These are phyloP conservation scores for Cladochytrium replicatum DNA, from an alignment of 192 early-diverging fungal species.

Conservation along the genomic window DNA sequence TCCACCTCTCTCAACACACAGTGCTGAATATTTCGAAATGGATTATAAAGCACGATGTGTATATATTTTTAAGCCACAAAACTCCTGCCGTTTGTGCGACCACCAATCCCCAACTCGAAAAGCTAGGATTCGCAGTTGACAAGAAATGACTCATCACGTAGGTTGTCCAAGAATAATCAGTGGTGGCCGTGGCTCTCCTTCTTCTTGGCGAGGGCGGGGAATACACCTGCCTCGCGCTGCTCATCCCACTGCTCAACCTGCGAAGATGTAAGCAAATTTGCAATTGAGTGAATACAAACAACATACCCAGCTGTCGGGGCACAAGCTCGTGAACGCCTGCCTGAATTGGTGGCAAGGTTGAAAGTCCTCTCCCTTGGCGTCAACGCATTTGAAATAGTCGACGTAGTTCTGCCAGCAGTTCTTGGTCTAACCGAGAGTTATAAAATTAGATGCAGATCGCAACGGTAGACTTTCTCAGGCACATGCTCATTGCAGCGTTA, in stretches of 20 bases:
- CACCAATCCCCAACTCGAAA: no score
- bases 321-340: conserved; percentile 72
- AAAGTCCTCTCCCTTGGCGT: conserved; percentile 92
- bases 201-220: conserved; percentile 36
- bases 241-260: conserved; percentile 43
- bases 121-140: no score
- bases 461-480: conserved; percentile 4
- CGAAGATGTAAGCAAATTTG: not conserved
- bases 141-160: no score
- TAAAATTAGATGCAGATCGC: conserved; percentile 5
- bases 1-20: no score
- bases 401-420: conserved; percentile 99
- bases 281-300: not conserved
- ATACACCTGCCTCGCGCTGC: conserved; percentile 38
- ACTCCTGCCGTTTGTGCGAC: no score
- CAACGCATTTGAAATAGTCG: conserved; percentile 81
- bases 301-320: conserved; percentile 90
- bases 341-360: conserved; percentile 87
- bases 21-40: no score
- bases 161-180: no score
- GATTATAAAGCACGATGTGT: no score
- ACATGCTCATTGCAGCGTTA: conserved; percentile 8
- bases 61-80: no score
- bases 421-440: conserved; percentile 52
- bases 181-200: conserved; percentile 25